Evolutionary conservation across 2,329 filamentous ascomycete genomes (phyloP), one percentile per base, ranked within the genome.

Genomic region (Beauveria sp.): DNA sequence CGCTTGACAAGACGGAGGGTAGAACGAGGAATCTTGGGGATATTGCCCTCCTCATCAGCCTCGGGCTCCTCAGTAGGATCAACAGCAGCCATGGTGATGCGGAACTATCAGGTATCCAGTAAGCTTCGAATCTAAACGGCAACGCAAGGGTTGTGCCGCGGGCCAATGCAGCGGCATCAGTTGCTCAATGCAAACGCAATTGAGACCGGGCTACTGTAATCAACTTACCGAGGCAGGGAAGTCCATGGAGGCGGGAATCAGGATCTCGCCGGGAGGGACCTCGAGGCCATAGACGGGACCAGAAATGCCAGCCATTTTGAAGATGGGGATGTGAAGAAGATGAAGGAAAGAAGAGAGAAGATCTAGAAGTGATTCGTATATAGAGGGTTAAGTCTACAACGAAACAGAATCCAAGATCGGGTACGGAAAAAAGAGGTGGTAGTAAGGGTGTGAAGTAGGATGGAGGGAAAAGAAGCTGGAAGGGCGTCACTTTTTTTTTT

Each of bases 61-160:
- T 91, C 83, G 41, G 87, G 83, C 68, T 85, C 81, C 69, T 90
- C 90, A 70, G 85, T 91, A 62, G 94, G 94, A 74, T 99, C 93
- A 74, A 99, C 88, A 66, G 94, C 94, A 70, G 96, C 94, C 94
- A 99, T 99, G 70, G 92, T 97, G 72, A 99, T 91, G 74, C 91
- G 91, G 79, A 97, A 96, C 92, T 96, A 70, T 30, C 46, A 59
- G 40, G 54, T 54, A 56, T 48, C 34, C 52, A 66, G 64, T 77
- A 65, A 75, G 72, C 63, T 56, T 43, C 40, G 28, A 63, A 58
- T 65, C 67, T 64, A 59, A 54, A n/a, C 51, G 60, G 51, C 66
- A 60, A 48, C 2, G n/a, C 6, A 10, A 22, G 24, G 10, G 28
- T 22, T 3, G 41, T 48, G 34, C 30, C 28, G 40, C 54, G 18